Evolutionary conservation across 306 rosid genomes (phyloP), one percentile per base, ranked within the genome.

Genomic region (Leucaena leucocephala): DNA sequence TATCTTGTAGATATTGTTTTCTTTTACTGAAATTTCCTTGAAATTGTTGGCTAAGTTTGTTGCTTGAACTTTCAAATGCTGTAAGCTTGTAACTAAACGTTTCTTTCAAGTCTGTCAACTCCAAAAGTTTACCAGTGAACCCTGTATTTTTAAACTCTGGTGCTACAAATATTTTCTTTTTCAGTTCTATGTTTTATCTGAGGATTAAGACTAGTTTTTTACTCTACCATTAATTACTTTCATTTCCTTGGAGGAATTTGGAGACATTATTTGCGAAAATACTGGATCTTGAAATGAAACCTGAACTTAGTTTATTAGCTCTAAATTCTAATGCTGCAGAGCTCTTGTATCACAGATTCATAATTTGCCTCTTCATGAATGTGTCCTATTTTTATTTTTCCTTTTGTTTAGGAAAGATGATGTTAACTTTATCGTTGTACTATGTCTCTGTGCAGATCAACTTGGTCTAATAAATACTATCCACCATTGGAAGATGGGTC

Each of bases 401-500:
- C 22, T 52, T 72, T 33, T 64, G 35, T 33, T 75, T 22, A 16
- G n/a, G n/a, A n/a, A 44, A 16, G 50, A 21, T 27, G 13, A 9
- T 13, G 33, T 54, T 40, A 22, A 58, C 42, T 64, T 68, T 43
- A 33, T 6, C 50, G 13, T 72, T 58, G 40, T 76, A 3, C 61
- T 68, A 21, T 78, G 13, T 77, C 69, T 85, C 52, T 81, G 19
- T 80, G 82, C 85, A 95, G 98, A 85, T 95, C 98, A 70, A 98
- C 98, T 4, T 95, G 98, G 98, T 92, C 98, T 7, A 95, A 95
- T 80, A 93, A 87, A 72, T 95, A 95, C 84, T 91, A 91, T 82
- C 98, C 97, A 67, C 82, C 80, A 19, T 77, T 95, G 77, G 98
- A 88, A 86, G 98, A 95, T 69, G 98, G 98, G 16, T 78, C 93